Evolutionary conservation across 208 protist species (phyloP).

Genomic region (Trichomonas gallinae): DNA sequence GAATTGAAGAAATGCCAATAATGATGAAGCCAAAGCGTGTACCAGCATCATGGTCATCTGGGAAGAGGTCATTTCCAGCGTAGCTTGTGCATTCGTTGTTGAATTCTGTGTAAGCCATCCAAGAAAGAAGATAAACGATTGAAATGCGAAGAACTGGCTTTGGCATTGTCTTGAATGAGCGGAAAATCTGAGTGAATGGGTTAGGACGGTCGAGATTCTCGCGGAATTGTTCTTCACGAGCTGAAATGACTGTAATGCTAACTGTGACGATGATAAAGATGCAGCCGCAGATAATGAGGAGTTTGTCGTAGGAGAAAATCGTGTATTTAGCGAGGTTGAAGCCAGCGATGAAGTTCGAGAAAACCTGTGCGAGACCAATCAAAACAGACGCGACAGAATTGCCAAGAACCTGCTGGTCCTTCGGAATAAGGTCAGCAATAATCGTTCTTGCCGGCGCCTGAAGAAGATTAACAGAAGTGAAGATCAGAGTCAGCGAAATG

Average conservation of each 20-base stretch:
- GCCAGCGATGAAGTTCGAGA: background rate
- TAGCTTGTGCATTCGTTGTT: background rate
- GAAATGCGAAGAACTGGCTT: background rate
- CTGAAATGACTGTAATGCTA: background rate
- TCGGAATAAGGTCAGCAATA: background rate
- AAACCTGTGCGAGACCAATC: background rate
- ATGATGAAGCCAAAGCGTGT: background rate
- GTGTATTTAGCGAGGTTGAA: background rate
- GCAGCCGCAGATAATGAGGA: background rate
- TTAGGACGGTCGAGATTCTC: background rate
- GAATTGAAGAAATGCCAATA: background rate
- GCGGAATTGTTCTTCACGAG: background rate
- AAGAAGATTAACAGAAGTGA: background rate
- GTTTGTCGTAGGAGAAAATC: background rate
- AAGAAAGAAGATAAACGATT: background rate
- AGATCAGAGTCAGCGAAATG: background rate
- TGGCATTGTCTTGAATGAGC: background rate
- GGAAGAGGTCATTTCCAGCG: background rate
- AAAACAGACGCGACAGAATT: background rate
- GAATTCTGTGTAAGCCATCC: slow-evolving; percentile 1
- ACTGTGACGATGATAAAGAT: background rate
- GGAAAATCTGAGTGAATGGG: background rate
- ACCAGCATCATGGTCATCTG: background rate
- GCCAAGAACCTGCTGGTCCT: background rate
- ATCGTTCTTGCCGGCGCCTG: background rate